Percentiles rank a stretch among this genome's conserved stretches.
Conservation (phyloP, 805 yeast genomes). For the Hanseniaspora occidentalis region DNA sequence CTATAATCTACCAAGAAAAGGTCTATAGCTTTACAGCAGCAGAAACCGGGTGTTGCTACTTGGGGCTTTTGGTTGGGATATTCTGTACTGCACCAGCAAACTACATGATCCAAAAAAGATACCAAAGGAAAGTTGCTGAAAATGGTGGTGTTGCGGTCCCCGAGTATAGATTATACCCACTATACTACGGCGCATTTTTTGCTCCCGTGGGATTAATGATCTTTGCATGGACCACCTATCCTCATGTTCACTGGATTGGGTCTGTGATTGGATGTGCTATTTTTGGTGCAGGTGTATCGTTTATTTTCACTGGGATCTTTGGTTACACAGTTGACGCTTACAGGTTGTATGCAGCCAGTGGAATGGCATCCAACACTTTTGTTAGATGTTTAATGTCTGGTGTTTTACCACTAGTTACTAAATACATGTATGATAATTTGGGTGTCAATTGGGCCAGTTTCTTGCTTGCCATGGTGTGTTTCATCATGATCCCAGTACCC, state of each 20-base stretch:
- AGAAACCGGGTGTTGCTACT: too few relatives aligned
- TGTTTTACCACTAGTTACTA: constrained; percentile 43
- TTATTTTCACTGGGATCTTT: constrained; percentile 54
- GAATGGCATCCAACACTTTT: constrained; percentile 38
- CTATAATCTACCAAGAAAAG: constrained; percentile 40
- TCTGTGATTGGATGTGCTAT: constrained; percentile 63
- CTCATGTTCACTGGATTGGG: constrained; percentile 57
- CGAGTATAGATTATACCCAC: constrained; percentile 45
- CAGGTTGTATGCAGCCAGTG: constrained; percentile 39
- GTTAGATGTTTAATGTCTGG: constrained; percentile 44
- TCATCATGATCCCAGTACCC: constrained; percentile 42
- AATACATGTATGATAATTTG: constrained; percentile 41
- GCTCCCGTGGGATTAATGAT: constrained; percentile 60
- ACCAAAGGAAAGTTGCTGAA: constrained; percentile 30
- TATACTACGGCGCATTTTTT: constrained; percentile 52
- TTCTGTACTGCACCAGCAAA: constrained; percentile 33
- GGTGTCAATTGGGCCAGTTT: constrained; percentile 50
- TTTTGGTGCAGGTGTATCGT: constrained; percentile 54
- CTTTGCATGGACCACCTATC: constrained; percentile 61
- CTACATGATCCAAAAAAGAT: constrained; percentile 30
- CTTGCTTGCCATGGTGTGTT: constrained; percentile 37
- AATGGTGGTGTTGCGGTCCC: constrained; percentile 42
- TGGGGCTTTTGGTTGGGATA: constrained; percentile 45
- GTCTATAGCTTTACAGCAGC: too few relatives aligned
- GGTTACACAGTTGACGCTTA: constrained; percentile 57